Evolutionary conservation across 2,329 filamentous ascomycete species (phyloP).

Genomic region (Sporothrix humicola): DNA sequence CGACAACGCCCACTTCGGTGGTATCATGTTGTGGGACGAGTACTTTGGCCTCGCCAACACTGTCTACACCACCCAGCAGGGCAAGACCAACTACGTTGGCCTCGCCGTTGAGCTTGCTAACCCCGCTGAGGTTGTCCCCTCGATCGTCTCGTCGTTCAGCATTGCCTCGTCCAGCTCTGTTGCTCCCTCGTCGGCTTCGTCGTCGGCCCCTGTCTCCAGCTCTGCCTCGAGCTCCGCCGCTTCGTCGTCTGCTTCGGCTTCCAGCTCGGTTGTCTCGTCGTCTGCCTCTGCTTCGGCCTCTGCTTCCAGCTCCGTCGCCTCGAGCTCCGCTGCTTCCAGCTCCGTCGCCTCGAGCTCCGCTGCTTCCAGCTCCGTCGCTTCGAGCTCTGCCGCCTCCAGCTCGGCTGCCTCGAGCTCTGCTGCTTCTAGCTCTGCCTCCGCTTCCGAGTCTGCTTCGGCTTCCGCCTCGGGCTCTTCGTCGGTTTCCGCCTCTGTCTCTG

Average conservation of each 20-base stretch:
- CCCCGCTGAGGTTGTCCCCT: slow-evolving; percentile 31
- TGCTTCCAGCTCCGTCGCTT: neutral
- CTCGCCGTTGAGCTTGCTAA: slow-evolving; percentile 32
- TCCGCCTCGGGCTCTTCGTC: slow-evolving; percentile 6
- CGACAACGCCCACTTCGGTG: slow-evolving; percentile 42
- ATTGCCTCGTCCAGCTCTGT: slow-evolving; percentile 5
- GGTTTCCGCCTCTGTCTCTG: neutral
- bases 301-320: slow-evolving; percentile 8
- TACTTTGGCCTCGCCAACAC: slow-evolving; percentile 37
- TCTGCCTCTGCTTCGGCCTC: slow-evolving; percentile 34
- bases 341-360: neutral
- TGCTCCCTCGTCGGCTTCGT: slow-evolving; percentile 13
- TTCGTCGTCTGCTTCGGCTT: slow-evolving; percentile 19
- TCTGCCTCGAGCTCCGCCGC: slow-evolving; percentile 32
- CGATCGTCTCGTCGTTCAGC: slow-evolving; percentile 29
- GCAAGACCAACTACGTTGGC: slow-evolving; percentile 39
- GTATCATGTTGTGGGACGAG: slow-evolving; percentile 47
- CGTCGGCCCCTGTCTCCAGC: slow-evolving; percentile 17
- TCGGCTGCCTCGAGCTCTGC: slow-evolving; percentile 9
- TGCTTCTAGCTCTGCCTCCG: slow-evolving; percentile 23
- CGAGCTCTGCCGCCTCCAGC: neutral
- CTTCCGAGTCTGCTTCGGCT: slow-evolving; percentile 10
- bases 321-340: slow-evolving; percentile 8
- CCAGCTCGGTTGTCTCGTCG: slow-evolving; percentile 14
- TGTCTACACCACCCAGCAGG: slow-evolving; percentile 23